Conservation (phyloP, 306 rosid genomes). For the Hippophae gyantsensis region DNA sequence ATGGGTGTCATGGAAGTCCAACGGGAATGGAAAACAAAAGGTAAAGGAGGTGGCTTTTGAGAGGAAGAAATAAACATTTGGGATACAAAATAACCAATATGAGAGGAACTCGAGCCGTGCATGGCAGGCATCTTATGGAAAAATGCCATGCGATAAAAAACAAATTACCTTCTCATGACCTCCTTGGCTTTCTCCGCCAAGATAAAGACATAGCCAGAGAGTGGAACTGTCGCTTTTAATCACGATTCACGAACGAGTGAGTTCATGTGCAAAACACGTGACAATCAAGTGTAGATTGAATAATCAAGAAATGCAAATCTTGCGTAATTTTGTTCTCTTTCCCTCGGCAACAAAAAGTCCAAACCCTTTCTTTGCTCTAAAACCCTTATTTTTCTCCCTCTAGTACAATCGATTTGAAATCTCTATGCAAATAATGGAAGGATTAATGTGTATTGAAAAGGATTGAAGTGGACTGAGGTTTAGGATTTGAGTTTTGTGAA, state of each 20-base stretch:
- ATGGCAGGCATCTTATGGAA: conserved; percentile 62
- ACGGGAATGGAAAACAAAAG: not conserved
- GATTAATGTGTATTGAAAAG: too few relatives aligned
- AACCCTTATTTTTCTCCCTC: too few relatives aligned
- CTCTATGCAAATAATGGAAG: too few relatives aligned
- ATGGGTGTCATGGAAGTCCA: conserved; percentile 6
- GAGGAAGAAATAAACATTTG: not conserved
- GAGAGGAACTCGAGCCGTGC: conserved; percentile 36
- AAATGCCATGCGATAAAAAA: conserved; percentile 9
- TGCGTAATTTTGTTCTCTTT: too few relatives aligned
- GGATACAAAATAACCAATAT: conserved; percentile 4
- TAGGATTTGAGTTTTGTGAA: too few relatives aligned
- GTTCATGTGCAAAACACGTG: not conserved
- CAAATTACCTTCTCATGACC: conserved; percentile 14
- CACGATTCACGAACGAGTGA: not conserved
- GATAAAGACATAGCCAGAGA: not conserved
- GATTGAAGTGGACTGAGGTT: too few relatives aligned
- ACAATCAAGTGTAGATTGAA: not conserved
- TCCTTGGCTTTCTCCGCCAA: conserved; percentile 39
- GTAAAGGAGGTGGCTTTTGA: conserved; percentile 2
- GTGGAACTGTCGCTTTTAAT: not conserved
- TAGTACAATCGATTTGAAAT: too few relatives aligned
- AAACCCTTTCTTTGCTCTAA: too few relatives aligned
- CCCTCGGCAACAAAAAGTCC: too few relatives aligned
- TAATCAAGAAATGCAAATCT: too few relatives aligned